These are phyloP conservation scores for Ustilago esculenta DNA, from an alignment of 1,284 basidiomycete genomes.

Conservation along the genomic window DNA sequence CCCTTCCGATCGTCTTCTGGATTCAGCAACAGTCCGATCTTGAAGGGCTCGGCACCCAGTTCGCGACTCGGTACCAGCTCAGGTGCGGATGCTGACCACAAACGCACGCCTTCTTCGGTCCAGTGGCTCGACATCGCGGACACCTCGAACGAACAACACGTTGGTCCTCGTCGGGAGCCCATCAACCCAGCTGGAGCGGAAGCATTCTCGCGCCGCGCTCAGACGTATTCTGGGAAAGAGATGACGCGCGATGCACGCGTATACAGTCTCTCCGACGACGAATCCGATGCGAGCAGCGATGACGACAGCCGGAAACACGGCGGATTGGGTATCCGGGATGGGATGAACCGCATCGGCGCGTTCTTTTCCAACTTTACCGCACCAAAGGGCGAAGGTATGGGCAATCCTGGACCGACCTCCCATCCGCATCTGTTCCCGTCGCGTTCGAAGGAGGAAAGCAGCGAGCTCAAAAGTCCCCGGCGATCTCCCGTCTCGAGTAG, in stretches of 20 bases:
- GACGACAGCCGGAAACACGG: slow-evolving; percentile 19
- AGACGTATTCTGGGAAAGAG: slow-evolving; percentile 27
- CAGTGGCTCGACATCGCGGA: slow-evolving; percentile 54
- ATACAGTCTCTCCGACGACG: slow-evolving; percentile 16
- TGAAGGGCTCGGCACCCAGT: slow-evolving; percentile 15
- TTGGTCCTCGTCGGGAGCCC: neutral
- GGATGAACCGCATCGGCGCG: slow-evolving; percentile 37
- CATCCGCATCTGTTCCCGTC: slow-evolving; percentile 45
- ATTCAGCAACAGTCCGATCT: slow-evolving; percentile 18
- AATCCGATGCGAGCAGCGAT: slow-evolving; percentile 4
- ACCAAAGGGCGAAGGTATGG: slow-evolving; percentile 51
- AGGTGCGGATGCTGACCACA: slow-evolving; percentile 1
- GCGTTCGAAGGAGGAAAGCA: neutral
- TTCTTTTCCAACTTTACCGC: slow-evolving; percentile 47
- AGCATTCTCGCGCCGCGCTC: slow-evolving; percentile 22
- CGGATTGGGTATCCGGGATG: slow-evolving; percentile 26
- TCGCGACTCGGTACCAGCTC: slow-evolving; percentile 11
- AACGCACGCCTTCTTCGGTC: slow-evolving; percentile 23
- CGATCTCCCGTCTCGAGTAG: slow-evolving; percentile 1
- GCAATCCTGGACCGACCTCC: slow-evolving; percentile 42
- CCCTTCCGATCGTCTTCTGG: slow-evolving; percentile 3
- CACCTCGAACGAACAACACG: slow-evolving; percentile 15
- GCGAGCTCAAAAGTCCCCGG: neutral
- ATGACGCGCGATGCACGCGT: slow-evolving; percentile 23
- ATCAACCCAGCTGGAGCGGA: slow-evolving; percentile 29